Conservation (phyloP, 1,139 yeast genomes). For the Yamadazyma conglobata region DNA sequence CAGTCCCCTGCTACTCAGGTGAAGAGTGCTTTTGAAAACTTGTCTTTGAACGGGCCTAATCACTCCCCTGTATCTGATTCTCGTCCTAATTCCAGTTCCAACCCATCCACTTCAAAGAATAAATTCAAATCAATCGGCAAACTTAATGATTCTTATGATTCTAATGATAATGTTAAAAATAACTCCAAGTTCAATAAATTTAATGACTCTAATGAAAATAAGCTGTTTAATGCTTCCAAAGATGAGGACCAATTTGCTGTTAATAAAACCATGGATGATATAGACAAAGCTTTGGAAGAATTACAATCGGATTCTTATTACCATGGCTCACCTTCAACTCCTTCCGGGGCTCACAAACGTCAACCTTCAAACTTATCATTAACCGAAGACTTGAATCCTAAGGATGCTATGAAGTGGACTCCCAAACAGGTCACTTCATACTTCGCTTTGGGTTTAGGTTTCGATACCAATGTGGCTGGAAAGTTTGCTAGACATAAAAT, state of each 20-base stretch:
- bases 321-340: slow-evolving; percentile 5
- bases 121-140: background rate
- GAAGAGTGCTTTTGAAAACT: slow-evolving; percentile 18
- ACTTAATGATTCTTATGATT: slow-evolving; percentile 2
- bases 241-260: slow-evolving; percentile 21
- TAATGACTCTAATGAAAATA: slow-evolving; percentile 6
- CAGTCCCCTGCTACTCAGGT: slow-evolving; percentile 13
- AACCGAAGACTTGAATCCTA: slow-evolving; percentile 46
- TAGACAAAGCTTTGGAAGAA: slow-evolving; percentile 81
- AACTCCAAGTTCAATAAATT: slow-evolving; percentile 5
- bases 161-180: slow-evolving; percentile 6
- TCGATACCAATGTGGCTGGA: slow-evolving; percentile 68
- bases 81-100: background rate
- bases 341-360: slow-evolving; percentile 12
- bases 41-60: slow-evolving; percentile 5
- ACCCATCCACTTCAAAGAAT: background rate
- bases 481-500: slow-evolving; percentile 86
- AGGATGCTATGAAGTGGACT: slow-evolving; percentile 65
- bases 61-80: too few relatives aligned
- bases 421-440: slow-evolving; percentile 82
- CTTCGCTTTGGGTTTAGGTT: slow-evolving; percentile 64
- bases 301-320: slow-evolving; percentile 37
- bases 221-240: background rate
- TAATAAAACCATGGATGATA: slow-evolving; percentile 68
- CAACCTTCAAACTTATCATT: slow-evolving; percentile 15